phyloP scores from a whole-genome alignment of 2,329 filamentous ascomycete species.

The Dactylellina sp. region DNA sequence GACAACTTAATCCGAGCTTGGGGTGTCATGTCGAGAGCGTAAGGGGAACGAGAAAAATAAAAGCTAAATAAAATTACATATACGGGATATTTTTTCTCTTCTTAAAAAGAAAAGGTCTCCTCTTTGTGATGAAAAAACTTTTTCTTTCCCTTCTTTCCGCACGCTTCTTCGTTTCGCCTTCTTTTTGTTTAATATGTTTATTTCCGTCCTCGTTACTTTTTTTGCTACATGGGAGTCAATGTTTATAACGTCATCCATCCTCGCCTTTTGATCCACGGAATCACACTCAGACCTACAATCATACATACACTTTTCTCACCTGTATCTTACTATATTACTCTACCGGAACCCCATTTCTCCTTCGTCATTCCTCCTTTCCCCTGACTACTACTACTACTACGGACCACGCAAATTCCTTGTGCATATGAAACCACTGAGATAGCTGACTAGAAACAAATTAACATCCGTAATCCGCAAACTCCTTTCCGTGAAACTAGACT shows the following conservation, averaged over 20 bases:
- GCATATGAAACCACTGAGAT: conserved; percentile 2
- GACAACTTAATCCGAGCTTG: conserved; percentile 99
- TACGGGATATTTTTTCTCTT: conserved; percentile 60
- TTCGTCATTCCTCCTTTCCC: conserved; percentile 1
- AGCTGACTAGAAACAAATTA: not conserved
- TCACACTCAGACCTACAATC: not conserved
- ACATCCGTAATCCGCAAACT: not conserved
- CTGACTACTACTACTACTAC: not conserved
- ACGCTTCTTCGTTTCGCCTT: conserved; percentile 11
- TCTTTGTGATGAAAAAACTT: conserved; percentile 46
- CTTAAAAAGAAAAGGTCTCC: conserved; percentile 17
- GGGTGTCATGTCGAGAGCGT: conserved; percentile 96
- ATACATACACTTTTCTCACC: conserved; percentile 15
- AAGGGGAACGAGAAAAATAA: conserved; percentile 62
- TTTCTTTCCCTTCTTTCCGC: conserved; percentile 5
- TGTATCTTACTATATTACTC: conserved; percentile 50
- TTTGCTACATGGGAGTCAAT: conserved; percentile 48
- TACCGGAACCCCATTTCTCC: conserved; percentile 6
- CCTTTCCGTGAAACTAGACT: not conserved
- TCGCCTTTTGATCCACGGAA: conserved; percentile 34
- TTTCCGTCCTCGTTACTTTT: conserved; percentile 29
- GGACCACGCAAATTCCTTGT: not conserved
- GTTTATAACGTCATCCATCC: conserved; percentile 46
- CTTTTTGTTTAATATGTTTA: conserved; percentile 21
- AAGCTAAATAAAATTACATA: conserved; percentile 62